Conservation (phyloP, 306 rosid species). For the Cucurbita pepo region DNA sequence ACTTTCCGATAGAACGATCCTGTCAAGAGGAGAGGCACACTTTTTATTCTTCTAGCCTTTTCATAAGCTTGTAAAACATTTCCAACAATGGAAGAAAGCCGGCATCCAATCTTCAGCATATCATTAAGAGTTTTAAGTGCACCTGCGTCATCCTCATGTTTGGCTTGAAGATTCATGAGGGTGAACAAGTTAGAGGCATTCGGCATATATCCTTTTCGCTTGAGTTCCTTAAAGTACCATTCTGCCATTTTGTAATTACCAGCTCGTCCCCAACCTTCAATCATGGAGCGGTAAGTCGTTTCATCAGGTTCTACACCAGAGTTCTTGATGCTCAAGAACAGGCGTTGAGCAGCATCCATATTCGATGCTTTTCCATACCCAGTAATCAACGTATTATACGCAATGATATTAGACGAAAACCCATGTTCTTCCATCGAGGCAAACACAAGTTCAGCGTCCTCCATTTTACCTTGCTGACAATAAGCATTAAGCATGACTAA, state of each 20-base stretch:
- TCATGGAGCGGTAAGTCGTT: constrained; percentile 77
- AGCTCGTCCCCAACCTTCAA: constrained; percentile 95
- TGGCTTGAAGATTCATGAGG: constrained; percentile 54
- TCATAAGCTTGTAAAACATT: constrained; percentile 60
- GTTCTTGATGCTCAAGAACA: constrained; percentile 31
- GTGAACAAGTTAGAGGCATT: constrained; percentile 72
- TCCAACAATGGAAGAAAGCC: constrained; percentile 46
- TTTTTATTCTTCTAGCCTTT: constrained; percentile 46
- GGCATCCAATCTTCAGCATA: constrained; percentile 61
- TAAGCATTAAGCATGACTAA: constrained; percentile 52
- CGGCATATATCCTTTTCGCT: constrained; percentile 42
- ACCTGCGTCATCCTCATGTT: constrained; percentile 52
- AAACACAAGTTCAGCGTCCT: constrained; percentile 42
- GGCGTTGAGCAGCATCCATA: constrained; percentile 56
- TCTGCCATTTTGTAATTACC: constrained; percentile 37
- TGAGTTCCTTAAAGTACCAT: constrained; percentile 44
- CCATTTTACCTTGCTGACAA: constrained; percentile 73
- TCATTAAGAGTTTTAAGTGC: constrained; percentile 43
- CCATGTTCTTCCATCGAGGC: constrained; percentile 45
- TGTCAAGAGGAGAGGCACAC: constrained; percentile 44
- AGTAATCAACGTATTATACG: constrained; percentile 73
- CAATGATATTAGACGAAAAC: constrained; percentile 45
- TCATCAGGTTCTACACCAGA: constrained; percentile 60
- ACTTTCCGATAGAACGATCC: constrained; percentile 45
- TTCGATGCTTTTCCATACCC: constrained; percentile 74